Evolutionary conservation across 371 early-diverging fungal species (phyloP), one percentile per base, ranked within the genome.

Genomic region (Mortierella sp.): DNA sequence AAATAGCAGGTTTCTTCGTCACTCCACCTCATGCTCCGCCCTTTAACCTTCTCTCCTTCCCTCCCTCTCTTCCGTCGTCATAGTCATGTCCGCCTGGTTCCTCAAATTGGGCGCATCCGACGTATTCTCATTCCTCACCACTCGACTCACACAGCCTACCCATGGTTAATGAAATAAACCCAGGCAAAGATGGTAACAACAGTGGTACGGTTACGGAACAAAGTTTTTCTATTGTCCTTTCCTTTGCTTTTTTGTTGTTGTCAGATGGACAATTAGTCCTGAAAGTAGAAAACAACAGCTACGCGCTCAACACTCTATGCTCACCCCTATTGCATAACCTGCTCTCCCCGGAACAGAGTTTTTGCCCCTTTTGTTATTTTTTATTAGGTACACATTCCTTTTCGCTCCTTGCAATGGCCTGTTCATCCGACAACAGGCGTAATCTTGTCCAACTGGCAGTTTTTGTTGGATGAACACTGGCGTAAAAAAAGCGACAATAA

Each of bases 21-120:
- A 56, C 16, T 27, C 10, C 27, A 46, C 51, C 6, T 21, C 65
- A 21, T 38, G 65, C 65, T 38, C 65, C 21, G 65, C 65, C 21
- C 2, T 21, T 38, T 63, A 21, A 49, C 49, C 10, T 16, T 49
- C 49, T 49, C 49, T 49, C 49, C 49, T 16, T 48, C 4, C 6
- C 6, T n/a, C 55, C n/a, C 55, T 55, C 55, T 55, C 55, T n/a
- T 55, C 49, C 21, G 60, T 29, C 32, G 58, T 58, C 29, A 58
- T 58, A 24, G 58, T n/a, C 12, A 3, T 29, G 14, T 32, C 32
- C 58, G 35, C 32, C 16, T 3, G 24, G 38, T 65, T 21, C 65
- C 65, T 65, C 65, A 65, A 65, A 43, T 71, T 46, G 46, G 46
- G 43, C 27, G 43, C 46, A 43, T 27, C 43, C 71, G 71, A 71